Evolutionary conservation across 306 rosid genomes (phyloP).

Genomic region (Fagus crenata): DNA sequence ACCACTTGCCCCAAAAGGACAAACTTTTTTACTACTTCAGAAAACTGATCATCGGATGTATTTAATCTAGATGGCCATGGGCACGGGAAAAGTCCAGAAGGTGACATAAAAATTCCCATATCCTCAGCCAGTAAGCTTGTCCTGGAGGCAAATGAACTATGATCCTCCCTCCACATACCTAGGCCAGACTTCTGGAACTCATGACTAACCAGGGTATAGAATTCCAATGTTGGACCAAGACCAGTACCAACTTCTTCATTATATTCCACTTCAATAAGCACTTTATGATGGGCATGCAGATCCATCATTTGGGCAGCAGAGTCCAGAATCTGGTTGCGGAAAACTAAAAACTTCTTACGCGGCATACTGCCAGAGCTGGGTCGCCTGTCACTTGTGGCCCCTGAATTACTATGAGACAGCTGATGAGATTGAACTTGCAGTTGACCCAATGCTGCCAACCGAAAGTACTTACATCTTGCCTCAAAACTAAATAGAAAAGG

Average conservation of each 20-base stretch:
- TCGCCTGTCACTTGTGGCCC: constrained; percentile 50
- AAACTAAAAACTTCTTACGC: constrained; percentile 81
- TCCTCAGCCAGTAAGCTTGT: constrained; percentile 40
- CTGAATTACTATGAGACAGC: constrained; percentile 51
- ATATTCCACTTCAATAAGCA: constrained; percentile 88
- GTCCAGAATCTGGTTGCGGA: constrained; percentile 63
- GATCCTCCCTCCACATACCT: constrained; percentile 90
- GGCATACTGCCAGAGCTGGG: constrained; percentile 47
- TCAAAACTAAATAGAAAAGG: constrained; percentile 89
- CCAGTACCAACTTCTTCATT: constrained; percentile 98
- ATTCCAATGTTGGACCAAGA: constrained; percentile 97
- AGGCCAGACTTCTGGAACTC: constrained; percentile 81
- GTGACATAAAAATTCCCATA: constrained; percentile 39
- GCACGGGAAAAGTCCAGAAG: constrained; percentile 80
- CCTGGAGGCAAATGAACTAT: constrained; percentile 36
- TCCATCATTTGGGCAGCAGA: constrained; percentile 96
- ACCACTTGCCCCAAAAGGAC: constrained; percentile 83
- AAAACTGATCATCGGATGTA: constrained; percentile 48
- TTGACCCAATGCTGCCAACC: constrained; percentile 73
- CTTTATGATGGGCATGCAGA: constrained; percentile 62
- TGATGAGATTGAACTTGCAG: constrained; percentile 45
- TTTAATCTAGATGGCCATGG: constrained; percentile 64
- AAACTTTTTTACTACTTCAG: constrained; percentile 69
- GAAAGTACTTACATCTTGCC: constrained; percentile 88
- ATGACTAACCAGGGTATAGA: constrained; percentile 86